Base-by-base conservation (phyloP, 169 alveolate genomes). In the Plasmodium gallinaceum region DNA sequence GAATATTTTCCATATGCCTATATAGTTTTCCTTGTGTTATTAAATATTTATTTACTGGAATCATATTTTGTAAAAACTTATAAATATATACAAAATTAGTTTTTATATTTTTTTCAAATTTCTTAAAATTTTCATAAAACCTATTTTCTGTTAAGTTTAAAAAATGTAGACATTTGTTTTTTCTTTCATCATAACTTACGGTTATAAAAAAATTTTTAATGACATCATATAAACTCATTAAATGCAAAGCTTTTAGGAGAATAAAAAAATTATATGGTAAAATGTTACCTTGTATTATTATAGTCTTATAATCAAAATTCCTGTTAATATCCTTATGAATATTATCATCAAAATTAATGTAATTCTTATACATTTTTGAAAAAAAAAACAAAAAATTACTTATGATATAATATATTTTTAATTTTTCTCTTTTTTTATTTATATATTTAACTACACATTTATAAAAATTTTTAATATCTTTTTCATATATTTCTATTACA, bases 41-140 rank as follows among this genome's bases (percentile, higher is more conserved):
- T 18, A 70, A 42, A 61, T 26, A 83, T 42, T 83, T 83, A 83
- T 83, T 20, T 42, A 83, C 45, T 22, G 91, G 91, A 6, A 83
- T 70, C 83, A 83, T 70, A 14, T 83, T 83, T 0, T 69, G 85
- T 43, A 83, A 61, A 48, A 83, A 83, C 26, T 83, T 83, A 69
- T 83, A 73, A 9, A 83, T 61, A 54, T 83, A 61, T 0, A 51
- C 12, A 54, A 83, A 83, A 43, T 54, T 68, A 5, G 86, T 9
- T 18, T 83, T 83, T 5, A 83, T 83, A n/a, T 83, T 83, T 8
- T 43, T 24, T 70, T 83, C 91, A 48, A 83, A 83, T 57, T 70
- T 83, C 68, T 70, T 83, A 32, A 83, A 83, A 69, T 83, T 83
- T 52, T 83, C 91, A 32, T 83, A 83, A 83, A 83, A 83, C 68